Base-by-base conservation (phyloP, 768 basidiomycete species). In the Hirschioporus abietinus region DNA sequence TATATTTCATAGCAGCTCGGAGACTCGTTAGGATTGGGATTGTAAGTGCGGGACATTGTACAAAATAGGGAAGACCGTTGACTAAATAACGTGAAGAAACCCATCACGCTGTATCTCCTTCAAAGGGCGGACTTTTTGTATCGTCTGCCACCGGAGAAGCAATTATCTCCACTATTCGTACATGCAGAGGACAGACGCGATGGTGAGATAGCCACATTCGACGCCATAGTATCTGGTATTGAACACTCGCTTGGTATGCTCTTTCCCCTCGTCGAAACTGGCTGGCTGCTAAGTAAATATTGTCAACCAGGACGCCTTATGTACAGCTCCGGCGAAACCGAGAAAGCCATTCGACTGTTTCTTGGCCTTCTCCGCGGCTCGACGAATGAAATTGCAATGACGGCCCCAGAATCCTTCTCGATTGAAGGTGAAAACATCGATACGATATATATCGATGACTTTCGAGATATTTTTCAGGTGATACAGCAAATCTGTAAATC, bases 281-380 rank as follows among this genome's bases (percentile, higher is more conserved):
- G 27, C 26, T 36, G 24, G 7, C 27, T 57, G 42, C 57, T 64
- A 17, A 58, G 8, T 64, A 68, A 61, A 60, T 63, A 23, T 69
- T 63, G 60, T 65, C 66, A 63, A 62, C 65, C n/a, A 93, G 96
- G 93, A 35, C 83, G 96, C 57, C 78, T 99, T 68, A 79, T 95
- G 52, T 99, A 97, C 74, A 94, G 93, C 0, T 90, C 91, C n/a
- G 95, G 96, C 12, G 88, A 96, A 72, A 84, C 90, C 27, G 81
- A 82, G 60, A 86, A 83, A 7, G 95, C 96, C 8, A 88, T 96
- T 27, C 79, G 82, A 58, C 83, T 91, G 66, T 98, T 98, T 74
- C 74, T 96, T 23, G 82, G 85, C 0, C 79, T 96, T 18, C 80
- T 99, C 24, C 81, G 82, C 65, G 83, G 84, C 64, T 79, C 84